phyloP scores from a whole-genome alignment of 805 yeast species.

The Ogataea populi-albae region DNA sequence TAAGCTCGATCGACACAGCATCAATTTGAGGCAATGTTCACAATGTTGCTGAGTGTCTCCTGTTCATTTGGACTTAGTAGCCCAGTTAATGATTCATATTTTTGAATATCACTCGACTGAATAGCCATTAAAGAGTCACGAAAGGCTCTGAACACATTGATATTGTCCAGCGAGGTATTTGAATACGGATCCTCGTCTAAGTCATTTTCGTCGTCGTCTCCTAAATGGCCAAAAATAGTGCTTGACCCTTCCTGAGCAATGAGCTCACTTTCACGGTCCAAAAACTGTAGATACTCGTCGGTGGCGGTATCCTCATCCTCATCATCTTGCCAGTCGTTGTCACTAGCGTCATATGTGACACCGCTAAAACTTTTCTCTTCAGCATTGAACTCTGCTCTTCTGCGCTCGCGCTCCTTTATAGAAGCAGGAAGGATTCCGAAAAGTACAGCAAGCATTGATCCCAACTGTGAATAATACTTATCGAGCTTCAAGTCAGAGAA shows the following conservation, averaged over 20 bases:
- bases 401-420: slow-evolving; percentile 58
- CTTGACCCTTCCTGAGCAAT: slow-evolving; percentile 31
- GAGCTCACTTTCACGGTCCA: slow-evolving; percentile 43
- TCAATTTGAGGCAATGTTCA: slow-evolving; percentile 9
- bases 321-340: slow-evolving; percentile 24
- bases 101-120: slow-evolving; percentile 42
- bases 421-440: slow-evolving; percentile 71
- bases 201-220: slow-evolving; percentile 63
- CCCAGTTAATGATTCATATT: slow-evolving; percentile 23
- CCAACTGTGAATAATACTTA: slow-evolving; percentile 44
- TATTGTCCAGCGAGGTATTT: slow-evolving; percentile 72
- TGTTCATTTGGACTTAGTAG: slow-evolving; percentile 25
- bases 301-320: slow-evolving; percentile 30
- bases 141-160: slow-evolving; percentile 70
- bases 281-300: slow-evolving; percentile 49
- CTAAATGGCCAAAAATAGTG: slow-evolving; percentile 29
- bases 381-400: slow-evolving; percentile 51
- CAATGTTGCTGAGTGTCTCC: slow-evolving; percentile 17
- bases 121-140: slow-evolving; percentile 50
- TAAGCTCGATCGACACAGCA: slow-evolving; percentile 6
- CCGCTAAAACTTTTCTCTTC: slow-evolving; percentile 24
- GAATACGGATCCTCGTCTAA: slow-evolving; percentile 79
- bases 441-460: slow-evolving; percentile 48
- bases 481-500: slow-evolving; percentile 27
- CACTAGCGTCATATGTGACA: slow-evolving; percentile 26